phyloP scores from a whole-genome alignment of 2,329 filamentous ascomycete species.

The Davidsoniella neocaledoniae region DNA sequence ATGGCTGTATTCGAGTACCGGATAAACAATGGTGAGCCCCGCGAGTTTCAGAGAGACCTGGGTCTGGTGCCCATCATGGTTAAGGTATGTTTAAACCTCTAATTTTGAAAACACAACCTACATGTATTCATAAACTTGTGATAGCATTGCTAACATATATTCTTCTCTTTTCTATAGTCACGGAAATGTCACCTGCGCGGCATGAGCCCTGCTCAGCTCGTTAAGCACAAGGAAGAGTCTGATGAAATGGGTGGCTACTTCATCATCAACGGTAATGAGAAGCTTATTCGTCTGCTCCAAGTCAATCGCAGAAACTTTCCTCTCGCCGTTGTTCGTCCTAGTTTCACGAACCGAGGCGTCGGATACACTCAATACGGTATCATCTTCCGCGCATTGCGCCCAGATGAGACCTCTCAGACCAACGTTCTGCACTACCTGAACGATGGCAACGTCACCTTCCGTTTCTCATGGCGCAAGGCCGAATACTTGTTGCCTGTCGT shows the following conservation, averaged over 20 bases:
- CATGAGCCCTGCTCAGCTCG: constrained; percentile 65
- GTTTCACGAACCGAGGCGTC: constrained; percentile 73
- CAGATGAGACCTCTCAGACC: constrained; percentile 96
- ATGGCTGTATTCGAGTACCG: constrained; percentile 68
- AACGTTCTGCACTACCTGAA: constrained; percentile 92
- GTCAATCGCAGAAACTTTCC: constrained; percentile 86
- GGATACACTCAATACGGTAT: constrained; percentile 84
- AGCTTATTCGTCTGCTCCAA: constrained; percentile 82
- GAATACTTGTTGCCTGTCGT: constrained; percentile 91
- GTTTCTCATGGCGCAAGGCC: constrained; percentile 95
- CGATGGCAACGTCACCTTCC: constrained; percentile 91
- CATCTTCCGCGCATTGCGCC: constrained; percentile 77
- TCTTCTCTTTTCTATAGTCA: constrained; percentile 35
- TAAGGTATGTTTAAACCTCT: constrained; percentile 39
- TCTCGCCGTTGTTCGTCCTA: constrained; percentile 80
- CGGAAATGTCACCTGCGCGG: constrained; percentile 82
- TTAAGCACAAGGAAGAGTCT: constrained; percentile 80
- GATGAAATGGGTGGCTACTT: constrained; percentile 96
- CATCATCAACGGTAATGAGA: constrained; percentile 93
- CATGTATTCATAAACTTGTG: background rate
- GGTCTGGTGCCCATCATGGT: constrained; percentile 89
- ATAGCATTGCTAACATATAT: constrained; percentile 1
- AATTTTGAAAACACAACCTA: background rate
- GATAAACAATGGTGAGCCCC: constrained; percentile 73
- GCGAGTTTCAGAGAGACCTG: constrained; percentile 68